Conservation (phyloP, 257 asterid genomes). For the Lantana camara region DNA sequence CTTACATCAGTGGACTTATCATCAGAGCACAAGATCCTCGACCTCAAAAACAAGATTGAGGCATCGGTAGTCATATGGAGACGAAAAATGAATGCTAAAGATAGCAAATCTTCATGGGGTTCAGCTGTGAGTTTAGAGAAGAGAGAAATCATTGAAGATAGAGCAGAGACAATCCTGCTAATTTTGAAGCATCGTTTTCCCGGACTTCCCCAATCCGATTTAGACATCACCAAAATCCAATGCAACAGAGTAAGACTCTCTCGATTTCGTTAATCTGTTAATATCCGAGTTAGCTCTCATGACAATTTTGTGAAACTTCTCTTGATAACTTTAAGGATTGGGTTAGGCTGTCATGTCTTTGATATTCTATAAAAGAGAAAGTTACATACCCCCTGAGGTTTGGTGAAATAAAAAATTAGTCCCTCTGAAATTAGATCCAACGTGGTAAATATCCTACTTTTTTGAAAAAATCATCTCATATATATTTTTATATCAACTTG, state of each 20-base stretch:
- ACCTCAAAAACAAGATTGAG: slow-evolving; percentile 85
- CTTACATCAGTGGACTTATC: slow-evolving; percentile 63
- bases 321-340: no score
- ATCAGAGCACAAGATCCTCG: slow-evolving; percentile 83
- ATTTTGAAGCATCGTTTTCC: slow-evolving; percentile 80
- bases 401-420: no score
- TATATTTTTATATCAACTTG: slow-evolving; percentile 9
- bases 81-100: slow-evolving; percentile 80
- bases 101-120: slow-evolving; percentile 78
- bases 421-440: not conserved
- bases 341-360: no score
- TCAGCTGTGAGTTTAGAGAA: slow-evolving; percentile 81
- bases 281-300: no score
- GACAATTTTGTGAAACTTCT: no score
- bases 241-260: slow-evolving; percentile 54
- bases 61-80: slow-evolving; percentile 87
- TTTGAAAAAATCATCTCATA: not conserved
- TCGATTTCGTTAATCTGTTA: not conserved
- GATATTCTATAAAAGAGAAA: no score
- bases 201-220: slow-evolving; percentile 76
- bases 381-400: no score
- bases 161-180: slow-evolving; percentile 73
- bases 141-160: slow-evolving; percentile 77
- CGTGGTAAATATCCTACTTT: not conserved
- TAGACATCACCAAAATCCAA: slow-evolving; percentile 90